Percentiles rank a stretch among this genome's conserved stretches.
phyloP scores from a whole-genome alignment of 805 yeast genomes.

The Metschnikowia picachoensis region DNA sequence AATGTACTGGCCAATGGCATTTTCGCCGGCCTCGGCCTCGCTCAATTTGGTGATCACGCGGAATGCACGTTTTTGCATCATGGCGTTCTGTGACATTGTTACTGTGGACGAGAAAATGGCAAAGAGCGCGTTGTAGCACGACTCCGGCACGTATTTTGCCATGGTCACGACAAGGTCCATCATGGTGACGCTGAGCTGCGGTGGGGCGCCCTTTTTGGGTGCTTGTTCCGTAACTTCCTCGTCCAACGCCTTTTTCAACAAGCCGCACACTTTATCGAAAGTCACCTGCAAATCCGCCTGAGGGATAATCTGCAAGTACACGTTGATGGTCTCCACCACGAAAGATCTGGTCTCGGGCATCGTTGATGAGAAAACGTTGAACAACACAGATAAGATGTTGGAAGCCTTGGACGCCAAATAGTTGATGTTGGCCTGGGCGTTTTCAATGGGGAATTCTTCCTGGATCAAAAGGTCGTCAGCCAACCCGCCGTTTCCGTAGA shows the following conservation, averaged over 20 bases:
- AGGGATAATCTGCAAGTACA: conserved; percentile 67
- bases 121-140: conserved; percentile 69
- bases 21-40: conserved; percentile 63
- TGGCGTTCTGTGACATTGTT: conserved; percentile 48
- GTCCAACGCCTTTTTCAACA: conserved; percentile 72
- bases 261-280: conserved; percentile 80
- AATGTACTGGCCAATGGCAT: conserved; percentile 50
- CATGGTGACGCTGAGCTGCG: conserved; percentile 73
- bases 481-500: conserved; percentile 57
- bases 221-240: conserved; percentile 26
- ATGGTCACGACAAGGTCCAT: conserved; percentile 86
- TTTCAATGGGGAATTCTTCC: conserved; percentile 54
- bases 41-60: conserved; percentile 67
- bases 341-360: conserved; percentile 77
- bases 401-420: conserved; percentile 64
- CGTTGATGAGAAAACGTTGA: conserved; percentile 91
- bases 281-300: conserved; percentile 65
- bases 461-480: conserved; percentile 54
- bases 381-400: conserved; percentile 78
- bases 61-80: conserved; percentile 86
- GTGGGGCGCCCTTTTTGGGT: conserved; percentile 30
- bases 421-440: conserved; percentile 54
- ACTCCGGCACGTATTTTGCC: conserved; percentile 74
- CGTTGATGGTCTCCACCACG: conserved; percentile 81
- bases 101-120: conserved; percentile 74